Conservation (phyloP, 148 eudicot genomes). For the Oxyria digyna region DNA sequence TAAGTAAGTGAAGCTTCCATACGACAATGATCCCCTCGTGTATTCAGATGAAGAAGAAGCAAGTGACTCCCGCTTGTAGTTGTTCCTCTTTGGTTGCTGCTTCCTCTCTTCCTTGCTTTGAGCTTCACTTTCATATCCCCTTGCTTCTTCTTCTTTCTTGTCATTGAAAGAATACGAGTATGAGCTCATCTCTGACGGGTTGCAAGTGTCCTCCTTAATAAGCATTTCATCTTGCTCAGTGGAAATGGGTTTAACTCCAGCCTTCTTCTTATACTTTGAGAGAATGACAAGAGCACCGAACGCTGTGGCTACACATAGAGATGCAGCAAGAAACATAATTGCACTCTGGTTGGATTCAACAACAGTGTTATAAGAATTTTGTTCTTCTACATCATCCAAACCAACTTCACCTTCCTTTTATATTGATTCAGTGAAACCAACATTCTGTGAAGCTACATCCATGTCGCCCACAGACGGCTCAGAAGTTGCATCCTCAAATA, state of each 20-base stretch:
- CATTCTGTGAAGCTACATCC: background rate
- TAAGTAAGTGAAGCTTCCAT: slow-evolving; percentile 95
- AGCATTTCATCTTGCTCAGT: background rate
- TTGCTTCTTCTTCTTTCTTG: slow-evolving; percentile 18
- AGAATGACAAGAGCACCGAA: background rate
- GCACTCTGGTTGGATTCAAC: background rate
- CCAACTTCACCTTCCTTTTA: background rate
- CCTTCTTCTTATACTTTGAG: background rate
- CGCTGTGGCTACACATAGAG: background rate
- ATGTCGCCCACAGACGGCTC: too few species aligned
- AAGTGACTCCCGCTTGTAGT: slow-evolving; percentile 63
- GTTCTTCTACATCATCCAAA: background rate
- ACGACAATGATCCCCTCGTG: slow-evolving; percentile 47
- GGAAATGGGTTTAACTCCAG: background rate
- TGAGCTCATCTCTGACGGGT: slow-evolving; percentile 53
- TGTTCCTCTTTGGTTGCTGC: slow-evolving; percentile 20
- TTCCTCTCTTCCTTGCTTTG: slow-evolving; percentile 37
- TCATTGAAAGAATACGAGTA: slow-evolving; percentile 32
- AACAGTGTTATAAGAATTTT: background rate
- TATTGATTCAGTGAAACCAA: too few species aligned
- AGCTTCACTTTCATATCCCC: slow-evolving; percentile 28
- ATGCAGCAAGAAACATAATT: background rate
- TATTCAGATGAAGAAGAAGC: slow-evolving; percentile 66
- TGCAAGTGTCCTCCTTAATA: slow-evolving; percentile 17
- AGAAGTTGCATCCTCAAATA: too few species aligned